Evolutionary conservation across 83 land plant species (phyloP).

Genomic region (Picea abies): DNA sequence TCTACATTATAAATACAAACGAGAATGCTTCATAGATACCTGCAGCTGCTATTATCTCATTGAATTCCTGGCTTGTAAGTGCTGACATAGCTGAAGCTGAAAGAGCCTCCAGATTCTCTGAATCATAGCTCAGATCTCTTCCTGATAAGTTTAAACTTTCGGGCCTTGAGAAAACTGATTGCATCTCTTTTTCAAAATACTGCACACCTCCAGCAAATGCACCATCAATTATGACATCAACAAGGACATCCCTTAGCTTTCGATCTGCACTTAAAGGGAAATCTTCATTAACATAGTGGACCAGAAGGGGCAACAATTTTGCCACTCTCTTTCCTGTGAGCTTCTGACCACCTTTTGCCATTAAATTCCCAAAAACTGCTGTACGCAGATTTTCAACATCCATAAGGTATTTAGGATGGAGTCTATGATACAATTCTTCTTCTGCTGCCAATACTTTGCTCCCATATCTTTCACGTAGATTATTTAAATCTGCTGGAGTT

Average conservation of each 20-base stretch:
- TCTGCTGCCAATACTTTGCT: conserved; percentile 48
- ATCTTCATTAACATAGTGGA: conserved; percentile 57
- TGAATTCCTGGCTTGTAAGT: conserved; percentile 36
- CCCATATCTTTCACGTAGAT: conserved; percentile 44
- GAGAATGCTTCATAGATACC: conserved; percentile 21
- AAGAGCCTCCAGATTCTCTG: conserved; percentile 23
- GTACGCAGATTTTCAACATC: conserved; percentile 36
- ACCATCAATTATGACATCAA: conserved; percentile 47
- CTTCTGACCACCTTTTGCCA: conserved; percentile 44
- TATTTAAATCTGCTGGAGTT: conserved; percentile 52
- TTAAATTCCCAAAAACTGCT: conserved; percentile 41
- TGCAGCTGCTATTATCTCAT: conserved; percentile 33
- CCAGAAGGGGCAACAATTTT: conserved; percentile 46
- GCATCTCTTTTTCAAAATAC: conserved; percentile 46
- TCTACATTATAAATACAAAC: neutral
- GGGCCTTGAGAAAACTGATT: conserved; percentile 23
- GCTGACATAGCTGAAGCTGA: conserved; percentile 38
- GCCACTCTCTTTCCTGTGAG: conserved; percentile 47
- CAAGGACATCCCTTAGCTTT: conserved; percentile 49
- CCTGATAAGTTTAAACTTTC: conserved; percentile 9
- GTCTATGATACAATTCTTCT: conserved; percentile 31
- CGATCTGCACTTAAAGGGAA: conserved; percentile 55
- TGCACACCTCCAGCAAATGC: conserved; percentile 56
- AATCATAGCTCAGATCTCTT: conserved; percentile 24
- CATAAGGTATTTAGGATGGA: conserved; percentile 45